Conservation (phyloP, 768 basidiomycete species). For the Agaricus subrufescens region DNA sequence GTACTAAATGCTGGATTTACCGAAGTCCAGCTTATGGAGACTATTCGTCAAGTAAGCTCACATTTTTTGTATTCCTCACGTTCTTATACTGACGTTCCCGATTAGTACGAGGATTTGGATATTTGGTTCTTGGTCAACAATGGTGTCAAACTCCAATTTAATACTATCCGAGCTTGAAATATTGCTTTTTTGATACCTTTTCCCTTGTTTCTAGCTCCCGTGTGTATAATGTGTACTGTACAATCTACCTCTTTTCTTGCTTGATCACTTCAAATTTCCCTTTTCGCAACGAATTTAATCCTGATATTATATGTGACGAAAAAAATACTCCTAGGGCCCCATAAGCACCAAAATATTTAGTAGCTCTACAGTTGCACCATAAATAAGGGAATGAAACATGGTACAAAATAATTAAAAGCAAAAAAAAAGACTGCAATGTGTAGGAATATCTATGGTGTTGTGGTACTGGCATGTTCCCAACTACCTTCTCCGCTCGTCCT, state of each 20-base stretch:
- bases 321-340: background rate
- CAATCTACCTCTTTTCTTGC: background rate
- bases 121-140: conserved; percentile 82
- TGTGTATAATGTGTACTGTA: conserved; percentile 6
- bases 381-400: conserved; percentile 3
- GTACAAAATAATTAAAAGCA: background rate
- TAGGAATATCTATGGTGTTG: conserved; percentile 11
- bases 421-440: background rate
- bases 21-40: conserved; percentile 85
- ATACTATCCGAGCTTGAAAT: conserved; percentile 6
- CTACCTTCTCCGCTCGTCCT: conserved; percentile 58
- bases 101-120: conserved; percentile 83
- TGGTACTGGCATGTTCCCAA: conserved; percentile 66
- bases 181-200: background rate
- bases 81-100: conserved; percentile 13
- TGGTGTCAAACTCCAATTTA: conserved; percentile 64
- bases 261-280: background rate
- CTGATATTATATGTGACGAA: background rate
- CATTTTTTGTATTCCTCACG: background rate
- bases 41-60: conserved; percentile 66
- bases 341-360: background rate
- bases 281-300: background rate
- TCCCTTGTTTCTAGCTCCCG: background rate
- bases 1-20: conserved; percentile 87
- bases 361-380: background rate